A percentile compares a stretch with the other conserved stretches of the same genome.
Evolutionary conservation across 192 early-diverging fungal species (phyloP).

Genomic region (Pilaira anomala): DNA sequence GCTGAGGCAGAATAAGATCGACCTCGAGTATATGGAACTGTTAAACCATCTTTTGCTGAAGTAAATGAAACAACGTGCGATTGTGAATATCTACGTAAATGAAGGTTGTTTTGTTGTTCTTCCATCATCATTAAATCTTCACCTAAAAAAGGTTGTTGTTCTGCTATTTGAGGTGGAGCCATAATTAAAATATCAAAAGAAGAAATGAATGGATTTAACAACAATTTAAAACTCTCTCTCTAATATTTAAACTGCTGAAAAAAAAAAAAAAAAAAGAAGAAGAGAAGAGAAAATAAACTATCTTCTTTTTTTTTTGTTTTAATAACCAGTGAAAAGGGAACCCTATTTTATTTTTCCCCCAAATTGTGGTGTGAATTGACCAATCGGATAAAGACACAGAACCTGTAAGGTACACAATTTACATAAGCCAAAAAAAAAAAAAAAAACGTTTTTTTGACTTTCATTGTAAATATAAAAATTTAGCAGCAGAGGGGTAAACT

Average conservation of each 20-base stretch:
- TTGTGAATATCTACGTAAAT: constrained; percentile 8
- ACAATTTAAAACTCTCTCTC: no score
- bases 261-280: not conserved
- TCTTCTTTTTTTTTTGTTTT: no score
- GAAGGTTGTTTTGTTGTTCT: not conserved
- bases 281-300: not conserved
- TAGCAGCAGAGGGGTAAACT: no score
- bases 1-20: constrained; percentile 10
- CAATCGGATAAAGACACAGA: constrained; percentile 24
- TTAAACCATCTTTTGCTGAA: not conserved
- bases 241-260: not conserved
- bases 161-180: not conserved
- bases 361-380: not conserved
- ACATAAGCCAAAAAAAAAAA: no score
- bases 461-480: no score
- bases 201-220: no score
- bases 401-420: constrained; percentile 6
- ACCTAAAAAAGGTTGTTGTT: no score
- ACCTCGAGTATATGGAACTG: constrained; percentile 6
- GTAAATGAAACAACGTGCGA: constrained; percentile 7
- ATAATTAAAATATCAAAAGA: no score
- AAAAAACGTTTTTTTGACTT: no score
- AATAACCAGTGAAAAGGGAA: not conserved
- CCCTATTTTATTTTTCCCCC: not conserved
- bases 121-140: not conserved